A percentile compares a stretch with the other conserved stretches of the same genome.
phyloP scores from a whole-genome alignment of 2,329 filamentous ascomycete genomes.

The Ambrosiella beaveri region DNA sequence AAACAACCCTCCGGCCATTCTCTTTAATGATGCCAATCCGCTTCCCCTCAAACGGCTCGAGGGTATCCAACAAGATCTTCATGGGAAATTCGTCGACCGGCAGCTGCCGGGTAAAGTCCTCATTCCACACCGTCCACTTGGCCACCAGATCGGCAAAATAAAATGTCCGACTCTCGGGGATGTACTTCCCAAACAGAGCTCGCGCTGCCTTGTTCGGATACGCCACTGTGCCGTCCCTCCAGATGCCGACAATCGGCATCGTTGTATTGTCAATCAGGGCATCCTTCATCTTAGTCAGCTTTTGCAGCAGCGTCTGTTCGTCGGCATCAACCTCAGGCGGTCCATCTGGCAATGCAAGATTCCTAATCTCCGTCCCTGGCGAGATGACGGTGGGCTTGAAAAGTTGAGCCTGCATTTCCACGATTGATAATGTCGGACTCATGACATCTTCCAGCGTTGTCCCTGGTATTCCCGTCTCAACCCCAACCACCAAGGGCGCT shows the following conservation, averaged over 20 bases:
- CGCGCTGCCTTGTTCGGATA: slow-evolving; percentile 54
- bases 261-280: slow-evolving; percentile 58
- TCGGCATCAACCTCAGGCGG: background rate
- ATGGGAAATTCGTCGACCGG: slow-evolving; percentile 48
- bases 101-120: slow-evolving; percentile 45
- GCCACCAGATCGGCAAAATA: slow-evolving; percentile 34
- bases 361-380: background rate
- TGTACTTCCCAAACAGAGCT: slow-evolving; percentile 29
- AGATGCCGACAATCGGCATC: slow-evolving; percentile 62
- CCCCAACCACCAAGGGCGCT: background rate
- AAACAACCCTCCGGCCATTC: slow-evolving; percentile 36
- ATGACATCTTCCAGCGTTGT: background rate
- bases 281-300: slow-evolving; percentile 59
- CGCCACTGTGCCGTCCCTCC: slow-evolving; percentile 59
- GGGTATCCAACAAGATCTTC: slow-evolving; percentile 42
- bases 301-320: slow-evolving; percentile 51
- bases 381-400: background rate
- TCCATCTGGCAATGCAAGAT: background rate
- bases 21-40: slow-evolving; percentile 46
- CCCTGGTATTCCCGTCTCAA: background rate
- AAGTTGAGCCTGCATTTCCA: background rate
- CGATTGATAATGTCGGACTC: background rate
- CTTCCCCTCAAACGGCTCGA: slow-evolving; percentile 38
- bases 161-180: slow-evolving; percentile 19
- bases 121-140: slow-evolving; percentile 44